Conservation (phyloP, 306 rosid species). For the Quercus wislizeni region DNA sequence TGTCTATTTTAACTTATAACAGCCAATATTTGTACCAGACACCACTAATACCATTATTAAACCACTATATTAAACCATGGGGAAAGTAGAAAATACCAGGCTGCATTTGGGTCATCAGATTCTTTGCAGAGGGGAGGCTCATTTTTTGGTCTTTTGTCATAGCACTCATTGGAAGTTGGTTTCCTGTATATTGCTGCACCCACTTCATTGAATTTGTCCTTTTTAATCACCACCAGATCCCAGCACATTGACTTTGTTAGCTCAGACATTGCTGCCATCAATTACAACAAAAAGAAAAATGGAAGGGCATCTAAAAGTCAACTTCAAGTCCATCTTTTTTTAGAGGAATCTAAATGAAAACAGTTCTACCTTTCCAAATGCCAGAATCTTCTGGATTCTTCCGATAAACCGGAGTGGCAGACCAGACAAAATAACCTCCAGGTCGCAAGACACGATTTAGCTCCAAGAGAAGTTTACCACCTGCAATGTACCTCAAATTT, state of each 20-base stretch:
- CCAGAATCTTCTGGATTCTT: conserved; percentile 64
- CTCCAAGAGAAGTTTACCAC: conserved; percentile 82
- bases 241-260: conserved; percentile 82
- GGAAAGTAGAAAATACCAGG: conserved; percentile 46
- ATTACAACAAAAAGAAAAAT: conserved; percentile 5
- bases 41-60: background rate
- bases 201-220: conserved; percentile 64
- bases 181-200: conserved; percentile 80
- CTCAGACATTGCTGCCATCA: conserved; percentile 58
- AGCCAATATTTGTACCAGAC: background rate
- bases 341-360: conserved; percentile 3
- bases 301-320: conserved; percentile 8
- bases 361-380: conserved; percentile 73
- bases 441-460: conserved; percentile 84
- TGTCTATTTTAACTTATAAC: background rate
- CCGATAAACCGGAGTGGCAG: conserved; percentile 89
- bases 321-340: background rate
- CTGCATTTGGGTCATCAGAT: conserved; percentile 69
- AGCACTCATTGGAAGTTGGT: conserved; percentile 78
- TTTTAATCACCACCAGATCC: conserved; percentile 60
- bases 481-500: conserved; percentile 34
- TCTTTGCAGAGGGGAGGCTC: conserved; percentile 75
- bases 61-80: background rate
- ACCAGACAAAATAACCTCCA: conserved; percentile 93
- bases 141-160: conserved; percentile 36